Evolutionary conservation across 371 early-diverging fungal genomes (phyloP), one percentile per base, ranked within the genome.

Genomic region (Mortierella polycephala): DNA sequence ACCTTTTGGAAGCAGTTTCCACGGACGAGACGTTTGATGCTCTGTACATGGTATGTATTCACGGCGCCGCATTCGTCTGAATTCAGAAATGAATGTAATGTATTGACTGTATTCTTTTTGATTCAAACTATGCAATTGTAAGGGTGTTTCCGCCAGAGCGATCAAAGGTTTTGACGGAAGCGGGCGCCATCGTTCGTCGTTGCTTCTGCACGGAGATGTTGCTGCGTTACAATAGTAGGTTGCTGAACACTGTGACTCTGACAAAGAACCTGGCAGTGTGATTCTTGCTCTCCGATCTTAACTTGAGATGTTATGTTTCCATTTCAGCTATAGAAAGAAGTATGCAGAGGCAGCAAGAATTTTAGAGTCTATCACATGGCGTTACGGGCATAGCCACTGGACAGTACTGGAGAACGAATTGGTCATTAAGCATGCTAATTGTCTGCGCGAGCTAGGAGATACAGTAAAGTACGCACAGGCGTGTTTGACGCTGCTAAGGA

Each of bases 171-270:
- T 89, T 64, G 92, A 93, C 68, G 81, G 83, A 2, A 88, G 91
- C 67, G 81, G 83, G 20, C 86, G 94, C 42, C 76, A 83, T 40
- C 85, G 90, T 58, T 89, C 92, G 0, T 88, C 88, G 0, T 60
- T 89, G 20, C 85, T 89, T 14, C 77, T 93, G 13, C 91, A 91
- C 60, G 88, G 91, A 4, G 95, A 95, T 66, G 88, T 94, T 54
- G 95, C 96, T 0, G 86, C 89, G 3, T 73, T 93, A 11, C 88
- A 92, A 80, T 94, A 89, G 93, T 95, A 89, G 72, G 91, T 79
- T 10, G 13, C 16, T 16, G 20, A 49, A 42, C 49, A 40, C 47
- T 20, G 12, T 40, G 16, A 7, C 45, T 39, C 46, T 37, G 14
- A 47, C 30, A 30, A 30, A 30, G 30, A 4, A 30, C 4, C 30